Percentiles rank a stretch among this genome's conserved stretches.
These are phyloP conservation scores for Penicillium vulpinum DNA, from an alignment of 2,329 filamentous ascomycete genomes.

Conservation along the genomic window DNA sequence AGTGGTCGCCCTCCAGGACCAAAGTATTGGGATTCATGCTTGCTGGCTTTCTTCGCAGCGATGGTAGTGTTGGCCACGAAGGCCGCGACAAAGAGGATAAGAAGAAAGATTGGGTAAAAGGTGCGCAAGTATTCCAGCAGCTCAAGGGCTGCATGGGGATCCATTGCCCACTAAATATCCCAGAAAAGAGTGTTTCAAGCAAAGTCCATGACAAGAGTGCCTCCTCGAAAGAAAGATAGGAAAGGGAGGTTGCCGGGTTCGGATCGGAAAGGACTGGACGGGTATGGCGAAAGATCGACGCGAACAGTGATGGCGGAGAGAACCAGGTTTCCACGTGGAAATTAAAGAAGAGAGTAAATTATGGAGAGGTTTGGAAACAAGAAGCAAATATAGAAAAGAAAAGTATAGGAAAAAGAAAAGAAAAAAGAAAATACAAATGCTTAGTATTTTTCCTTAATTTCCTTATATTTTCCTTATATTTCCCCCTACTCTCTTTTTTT, in stretches of 20 bases:
- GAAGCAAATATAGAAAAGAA: conserved; percentile 6
- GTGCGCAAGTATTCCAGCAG: conserved; percentile 54
- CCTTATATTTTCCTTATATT: not conserved
- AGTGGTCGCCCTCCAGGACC: conserved; percentile 90
- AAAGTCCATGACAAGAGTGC: conserved; percentile 36
- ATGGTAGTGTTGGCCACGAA: conserved; percentile 64
- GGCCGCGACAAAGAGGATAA: conserved; percentile 63
- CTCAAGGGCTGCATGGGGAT: conserved; percentile 42
- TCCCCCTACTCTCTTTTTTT: not conserved
- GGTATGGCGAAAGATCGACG: conserved; percentile 23
- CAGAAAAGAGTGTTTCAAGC: conserved; percentile 16
- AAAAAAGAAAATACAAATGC: not conserved
- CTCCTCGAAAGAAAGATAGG: conserved; percentile 11
- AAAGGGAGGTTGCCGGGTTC: conserved; percentile 12
- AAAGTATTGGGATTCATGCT: conserved; percentile 53
- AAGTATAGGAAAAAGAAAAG: conserved; percentile 5
- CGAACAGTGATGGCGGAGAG: conserved; percentile 5
- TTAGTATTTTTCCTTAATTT: not conserved
- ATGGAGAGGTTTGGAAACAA: not conserved
- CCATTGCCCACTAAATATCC: conserved; percentile 28
- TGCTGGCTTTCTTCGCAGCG: conserved; percentile 50
- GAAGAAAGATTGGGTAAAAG: conserved; percentile 63
- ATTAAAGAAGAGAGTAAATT: not conserved
- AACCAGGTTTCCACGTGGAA: conserved; percentile 9
- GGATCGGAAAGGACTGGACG: conserved; percentile 25